Percentiles rank a stretch among this genome's conserved stretches.
Conservation (phyloP, 1,284 basidiomycete genomes). For the Xanthoconium separans region DNA sequence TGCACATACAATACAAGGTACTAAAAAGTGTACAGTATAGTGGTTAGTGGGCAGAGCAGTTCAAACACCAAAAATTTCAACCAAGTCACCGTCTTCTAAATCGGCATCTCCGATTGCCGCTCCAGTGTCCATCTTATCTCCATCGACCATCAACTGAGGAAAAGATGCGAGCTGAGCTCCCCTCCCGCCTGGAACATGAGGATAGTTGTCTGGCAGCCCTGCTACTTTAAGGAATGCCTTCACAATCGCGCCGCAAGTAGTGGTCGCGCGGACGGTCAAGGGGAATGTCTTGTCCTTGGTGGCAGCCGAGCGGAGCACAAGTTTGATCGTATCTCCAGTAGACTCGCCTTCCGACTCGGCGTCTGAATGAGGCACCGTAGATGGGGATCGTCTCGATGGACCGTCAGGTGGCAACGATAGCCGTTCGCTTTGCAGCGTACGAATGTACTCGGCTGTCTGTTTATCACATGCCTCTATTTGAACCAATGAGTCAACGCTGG, state of each 20-base stretch:
- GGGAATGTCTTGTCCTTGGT: constrained; percentile 51
- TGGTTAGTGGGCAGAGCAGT: not conserved
- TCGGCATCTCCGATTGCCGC: constrained; percentile 61
- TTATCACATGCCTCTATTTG: constrained; percentile 62
- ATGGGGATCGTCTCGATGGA: constrained; percentile 6
- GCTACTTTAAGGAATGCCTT: constrained; percentile 67
- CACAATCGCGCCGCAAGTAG: constrained; percentile 71
- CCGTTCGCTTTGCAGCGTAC: constrained; percentile 28
- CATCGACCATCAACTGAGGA: constrained; percentile 62
- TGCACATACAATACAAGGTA: constrained; percentile 5
- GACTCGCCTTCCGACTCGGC: constrained; percentile 40
- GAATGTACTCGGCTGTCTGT: constrained; percentile 59
- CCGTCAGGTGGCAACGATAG: constrained; percentile 27
- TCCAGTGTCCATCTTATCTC: constrained; percentile 59
- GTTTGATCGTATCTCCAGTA: constrained; percentile 55
- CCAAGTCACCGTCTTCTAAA: constrained; percentile 72
- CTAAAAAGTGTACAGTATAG: constrained; percentile 10
- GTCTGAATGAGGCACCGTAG: constrained; percentile 31
- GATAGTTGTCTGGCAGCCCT: constrained; percentile 54
- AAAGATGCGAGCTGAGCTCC: constrained; percentile 31
- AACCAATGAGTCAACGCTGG: constrained; percentile 9
- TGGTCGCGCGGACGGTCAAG: constrained; percentile 67
- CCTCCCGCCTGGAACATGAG: constrained; percentile 31
- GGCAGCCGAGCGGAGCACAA: constrained; percentile 57
- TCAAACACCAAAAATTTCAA: constrained; percentile 68